Evolutionary conservation across 495 filamentous ascomycete genomes (phyloP).

Genomic region (Chaetomium tenue): DNA sequence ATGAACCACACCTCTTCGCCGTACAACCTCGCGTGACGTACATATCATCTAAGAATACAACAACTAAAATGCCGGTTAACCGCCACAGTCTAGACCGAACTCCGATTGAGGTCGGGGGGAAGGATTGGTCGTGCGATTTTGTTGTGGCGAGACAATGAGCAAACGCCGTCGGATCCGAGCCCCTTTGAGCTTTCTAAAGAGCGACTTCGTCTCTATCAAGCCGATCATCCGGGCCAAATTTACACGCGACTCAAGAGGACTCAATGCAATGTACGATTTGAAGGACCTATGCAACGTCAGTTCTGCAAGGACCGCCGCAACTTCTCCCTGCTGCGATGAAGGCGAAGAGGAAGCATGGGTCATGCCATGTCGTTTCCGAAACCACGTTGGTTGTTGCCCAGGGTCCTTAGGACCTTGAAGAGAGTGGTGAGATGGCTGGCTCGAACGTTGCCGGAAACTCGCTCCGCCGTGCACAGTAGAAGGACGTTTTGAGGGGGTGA

Average conservation of each 20-base stretch:
- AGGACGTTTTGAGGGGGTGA: not conserved
- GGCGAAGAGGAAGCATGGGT: not conserved
- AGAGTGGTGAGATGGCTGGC: not conserved
- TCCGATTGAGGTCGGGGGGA: not conserved
- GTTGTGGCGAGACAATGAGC: not conserved
- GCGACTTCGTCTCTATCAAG: not conserved
- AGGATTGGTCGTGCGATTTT: not conserved
- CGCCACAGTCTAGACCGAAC: not conserved
- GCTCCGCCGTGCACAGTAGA: not conserved
- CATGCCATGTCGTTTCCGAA: not conserved
- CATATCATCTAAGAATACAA: not conserved
- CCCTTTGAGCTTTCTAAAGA: not conserved
- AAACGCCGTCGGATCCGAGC: not conserved
- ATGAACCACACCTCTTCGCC: not conserved
- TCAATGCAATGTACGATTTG: not conserved
- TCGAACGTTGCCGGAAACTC: conserved; percentile 8
- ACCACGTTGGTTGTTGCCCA: not conserved
- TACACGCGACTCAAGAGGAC: not conserved
- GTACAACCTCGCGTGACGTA: not conserved
- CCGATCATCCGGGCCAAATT: not conserved
- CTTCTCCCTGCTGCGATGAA: not conserved
- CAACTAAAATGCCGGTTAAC: not conserved
- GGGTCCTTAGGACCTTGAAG: not conserved
- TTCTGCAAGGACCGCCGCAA: not conserved
- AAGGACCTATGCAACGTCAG: not conserved